Evolutionary conservation across 345 rosid species (phyloP).

Genomic region (Salix brachista): DNA sequence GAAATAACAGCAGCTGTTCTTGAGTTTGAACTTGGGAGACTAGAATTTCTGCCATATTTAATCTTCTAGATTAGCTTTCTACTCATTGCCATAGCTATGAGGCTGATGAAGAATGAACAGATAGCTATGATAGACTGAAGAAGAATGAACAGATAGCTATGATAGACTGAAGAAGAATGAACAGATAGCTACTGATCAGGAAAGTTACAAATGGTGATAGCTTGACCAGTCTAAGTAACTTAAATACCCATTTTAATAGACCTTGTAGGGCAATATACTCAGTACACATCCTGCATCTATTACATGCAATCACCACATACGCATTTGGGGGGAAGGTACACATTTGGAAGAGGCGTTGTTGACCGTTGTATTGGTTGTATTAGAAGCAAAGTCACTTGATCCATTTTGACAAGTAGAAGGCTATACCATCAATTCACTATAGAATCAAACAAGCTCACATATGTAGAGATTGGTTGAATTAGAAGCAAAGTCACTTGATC

Average conservation of each 20-base stretch:
- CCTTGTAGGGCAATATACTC: neutral
- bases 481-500: constrained; percentile 5
- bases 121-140: neutral
- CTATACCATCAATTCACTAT: constrained; percentile 8
- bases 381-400: constrained; percentile 4
- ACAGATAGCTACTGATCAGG: neutral
- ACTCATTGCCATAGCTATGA: neutral
- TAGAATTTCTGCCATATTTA: neutral
- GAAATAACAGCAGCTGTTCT: neutral
- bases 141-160: neutral
- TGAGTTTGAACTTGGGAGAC: neutral
- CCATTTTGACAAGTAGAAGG: constrained; percentile 10
- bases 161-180: neutral
- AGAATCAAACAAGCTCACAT: neutral
- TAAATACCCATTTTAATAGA: neutral
- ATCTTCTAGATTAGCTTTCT: constrained; percentile 1
- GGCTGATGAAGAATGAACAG: neutral
- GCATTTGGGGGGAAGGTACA: neutral
- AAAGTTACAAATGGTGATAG: neutral
- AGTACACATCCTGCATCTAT: neutral
- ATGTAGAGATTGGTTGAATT: neutral
- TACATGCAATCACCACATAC: neutral
- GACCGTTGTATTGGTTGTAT: constrained; percentile 6
- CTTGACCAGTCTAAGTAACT: neutral
- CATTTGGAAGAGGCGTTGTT: neutral